A percentile compares a stretch with the other conserved stretches of the same genome.
Conservation (phyloP, 495 filamentous ascomycete genomes). For the Penicillium diatomitis region DNA sequence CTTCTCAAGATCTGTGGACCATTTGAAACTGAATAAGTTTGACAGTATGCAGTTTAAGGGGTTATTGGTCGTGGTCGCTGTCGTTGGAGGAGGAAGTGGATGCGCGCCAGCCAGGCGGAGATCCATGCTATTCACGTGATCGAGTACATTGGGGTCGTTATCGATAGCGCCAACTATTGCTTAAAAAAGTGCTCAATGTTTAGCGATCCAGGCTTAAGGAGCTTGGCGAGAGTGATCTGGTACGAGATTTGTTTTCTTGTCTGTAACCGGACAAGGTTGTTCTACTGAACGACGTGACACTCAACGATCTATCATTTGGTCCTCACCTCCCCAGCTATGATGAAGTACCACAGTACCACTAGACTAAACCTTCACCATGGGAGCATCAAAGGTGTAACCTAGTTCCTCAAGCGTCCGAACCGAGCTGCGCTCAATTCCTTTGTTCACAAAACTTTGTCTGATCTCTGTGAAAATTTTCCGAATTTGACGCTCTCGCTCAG, state of each 20-base stretch:
- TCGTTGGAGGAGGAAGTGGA: conserved; percentile 5
- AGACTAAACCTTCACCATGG: conserved; percentile 7
- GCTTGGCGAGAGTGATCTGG: too few species aligned
- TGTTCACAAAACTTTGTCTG: conserved; percentile 42
- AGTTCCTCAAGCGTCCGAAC: conserved; percentile 47
- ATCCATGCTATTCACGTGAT: background rate
- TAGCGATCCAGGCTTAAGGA: too few species aligned
- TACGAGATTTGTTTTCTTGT: too few species aligned
- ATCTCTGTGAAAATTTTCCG: conserved; percentile 46
- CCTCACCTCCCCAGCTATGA: too few species aligned
- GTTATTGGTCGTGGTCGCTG: background rate
- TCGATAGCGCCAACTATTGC: background rate
- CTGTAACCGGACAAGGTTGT: too few species aligned
- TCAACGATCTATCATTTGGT: too few species aligned
- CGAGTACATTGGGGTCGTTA: conserved; percentile 1
- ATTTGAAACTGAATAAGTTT: background rate
- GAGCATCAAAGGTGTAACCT: conserved; percentile 48
- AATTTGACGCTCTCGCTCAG: conserved; percentile 54
- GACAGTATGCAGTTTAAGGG: background rate
- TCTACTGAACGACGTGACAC: too few species aligned
- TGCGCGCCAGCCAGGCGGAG: conserved; percentile 3
- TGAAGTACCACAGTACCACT: too few species aligned
- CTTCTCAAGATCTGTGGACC: background rate
- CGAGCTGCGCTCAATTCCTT: conserved; percentile 31
- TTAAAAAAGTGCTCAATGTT: too few species aligned